These are phyloP conservation scores for Bretschneidera sinensis DNA, from an alignment of 345 rosid genomes.

Conservation along the genomic window DNA sequence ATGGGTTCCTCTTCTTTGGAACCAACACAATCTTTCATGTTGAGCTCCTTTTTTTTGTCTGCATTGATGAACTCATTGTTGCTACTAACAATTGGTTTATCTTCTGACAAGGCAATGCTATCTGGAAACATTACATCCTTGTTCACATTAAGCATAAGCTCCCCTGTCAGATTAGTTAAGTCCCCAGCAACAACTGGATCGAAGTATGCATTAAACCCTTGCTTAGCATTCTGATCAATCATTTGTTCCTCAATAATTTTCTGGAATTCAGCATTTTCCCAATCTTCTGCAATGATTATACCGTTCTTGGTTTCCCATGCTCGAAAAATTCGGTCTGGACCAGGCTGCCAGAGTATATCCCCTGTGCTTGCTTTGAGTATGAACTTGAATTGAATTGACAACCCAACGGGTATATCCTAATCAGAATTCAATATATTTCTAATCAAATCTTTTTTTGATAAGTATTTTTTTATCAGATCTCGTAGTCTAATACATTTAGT, in stretches of 20 bases:
- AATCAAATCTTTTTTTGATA: too few relatives aligned
- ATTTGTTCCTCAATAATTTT: conserved; percentile 19
- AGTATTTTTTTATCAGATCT: too few relatives aligned
- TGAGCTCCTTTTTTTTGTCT: background rate
- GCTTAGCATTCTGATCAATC: background rate
- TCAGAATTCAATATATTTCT: conserved; percentile 1
- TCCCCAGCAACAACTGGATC: conserved; percentile 2
- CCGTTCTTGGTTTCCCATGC: conserved; percentile 24
- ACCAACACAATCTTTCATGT: background rate
- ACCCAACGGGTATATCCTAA: conserved; percentile 19
- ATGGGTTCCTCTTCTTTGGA: background rate
- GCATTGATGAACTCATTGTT: background rate
- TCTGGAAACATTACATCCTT: background rate
- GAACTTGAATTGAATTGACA: conserved; percentile 29
- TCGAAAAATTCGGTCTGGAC: conserved; percentile 27
- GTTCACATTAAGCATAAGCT: background rate
- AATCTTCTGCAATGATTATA: conserved; percentile 25
- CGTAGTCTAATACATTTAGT: too few relatives aligned
- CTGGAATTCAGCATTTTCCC: conserved; percentile 29
- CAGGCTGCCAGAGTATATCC: conserved; percentile 32
- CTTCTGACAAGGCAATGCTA: conserved; percentile 7
- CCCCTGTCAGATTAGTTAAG: background rate
- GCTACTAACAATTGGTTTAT: background rate
- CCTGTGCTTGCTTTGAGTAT: conserved; percentile 20
- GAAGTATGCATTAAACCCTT: background rate